Base-by-base conservation (phyloP, 805 yeast species). In the Candida tammaniensis region DNA sequence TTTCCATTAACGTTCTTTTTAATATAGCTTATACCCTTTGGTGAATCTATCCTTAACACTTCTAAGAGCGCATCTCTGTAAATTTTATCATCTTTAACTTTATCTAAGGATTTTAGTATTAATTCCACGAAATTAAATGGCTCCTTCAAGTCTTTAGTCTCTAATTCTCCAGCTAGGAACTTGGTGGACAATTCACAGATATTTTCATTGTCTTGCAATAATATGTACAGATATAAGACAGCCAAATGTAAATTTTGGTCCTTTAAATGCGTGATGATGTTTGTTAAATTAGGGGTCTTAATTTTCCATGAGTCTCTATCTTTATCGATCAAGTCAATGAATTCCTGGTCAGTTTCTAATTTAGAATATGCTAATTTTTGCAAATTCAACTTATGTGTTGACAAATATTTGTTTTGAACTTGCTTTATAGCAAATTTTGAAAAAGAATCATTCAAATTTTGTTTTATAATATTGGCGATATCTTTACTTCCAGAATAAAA, bases 51-150 rank as follows among this genome's bases (percentile, higher is more conserved):
- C 33, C 60, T 51, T 11, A 67, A 46, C 2, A 64, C 44, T 33
- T 57, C 64, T 10, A 66, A 37, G 6, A 66, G 49, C 20, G 50
- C 43, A 33, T 54, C 57, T 20, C 64, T 49, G 39, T 63, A 66
- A 5, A 43, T 31, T 3, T 47, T 45, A 18, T 51, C 49, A 33
- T 53, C 53, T 11, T 47, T 35, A 5, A 57, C 31, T 20, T 36
- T 38, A 12, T 25, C 34, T 4, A 40, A 14, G 6, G 36, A 19
- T 15, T 40, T 25, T 5, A 40, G 25, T 17, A 43, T 35, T 9
- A 42, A 18, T 5, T 36, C 38, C 7, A 30, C 19, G 7, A 33
- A 34, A 13, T 42, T 24, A 17, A 30, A 30, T n/a, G n/a, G n/a
- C n/a, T n/a, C n/a, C 9, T 21, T 15, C 10, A 22, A 13, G 9